Conservation (phyloP, 306 rosid species). For the Ammopiptanthus mongolicus region DNA sequence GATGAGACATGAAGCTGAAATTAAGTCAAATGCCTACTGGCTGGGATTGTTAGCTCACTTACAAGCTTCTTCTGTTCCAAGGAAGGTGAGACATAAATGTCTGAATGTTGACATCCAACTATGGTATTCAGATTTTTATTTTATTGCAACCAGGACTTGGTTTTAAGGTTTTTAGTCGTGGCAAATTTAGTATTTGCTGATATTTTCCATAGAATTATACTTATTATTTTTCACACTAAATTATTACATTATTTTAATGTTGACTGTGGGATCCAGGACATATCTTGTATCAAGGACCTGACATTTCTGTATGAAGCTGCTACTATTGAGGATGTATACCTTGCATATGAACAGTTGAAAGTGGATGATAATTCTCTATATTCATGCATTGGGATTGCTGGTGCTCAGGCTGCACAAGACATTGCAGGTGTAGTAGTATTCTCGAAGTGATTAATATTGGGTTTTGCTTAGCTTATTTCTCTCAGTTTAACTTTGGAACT, state of each 20-base stretch:
- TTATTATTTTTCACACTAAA: not conserved
- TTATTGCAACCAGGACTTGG: constrained; percentile 6
- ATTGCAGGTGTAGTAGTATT: constrained; percentile 38
- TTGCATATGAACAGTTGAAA: constrained; percentile 86
- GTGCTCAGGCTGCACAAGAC: constrained; percentile 73
- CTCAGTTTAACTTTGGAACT: not conserved
- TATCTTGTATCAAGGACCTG: constrained; percentile 92
- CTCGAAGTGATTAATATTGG: constrained; percentile 4
- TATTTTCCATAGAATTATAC: not conserved
- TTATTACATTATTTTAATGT: constrained; percentile 5
- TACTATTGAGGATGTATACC: constrained; percentile 66
- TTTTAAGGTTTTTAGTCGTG: not conserved
- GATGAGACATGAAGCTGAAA: constrained; percentile 98
- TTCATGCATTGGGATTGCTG: constrained; percentile 90
- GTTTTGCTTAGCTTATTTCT: constrained; percentile 11
- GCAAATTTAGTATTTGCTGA: not conserved
- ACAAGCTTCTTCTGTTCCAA: constrained; percentile 92
- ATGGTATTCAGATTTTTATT: not conserved
- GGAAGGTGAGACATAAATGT: constrained; percentile 66
- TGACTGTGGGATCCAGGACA: constrained; percentile 62
- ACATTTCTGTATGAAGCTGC: constrained; percentile 73
- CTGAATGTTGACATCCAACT: constrained; percentile 1
- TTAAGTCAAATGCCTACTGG: constrained; percentile 95
- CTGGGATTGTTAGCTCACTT: constrained; percentile 93
- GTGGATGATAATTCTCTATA: constrained; percentile 76